phyloP scores from a whole-genome alignment of 2,329 filamentous ascomycete species.

The Aspergillus tubingensis region DNA sequence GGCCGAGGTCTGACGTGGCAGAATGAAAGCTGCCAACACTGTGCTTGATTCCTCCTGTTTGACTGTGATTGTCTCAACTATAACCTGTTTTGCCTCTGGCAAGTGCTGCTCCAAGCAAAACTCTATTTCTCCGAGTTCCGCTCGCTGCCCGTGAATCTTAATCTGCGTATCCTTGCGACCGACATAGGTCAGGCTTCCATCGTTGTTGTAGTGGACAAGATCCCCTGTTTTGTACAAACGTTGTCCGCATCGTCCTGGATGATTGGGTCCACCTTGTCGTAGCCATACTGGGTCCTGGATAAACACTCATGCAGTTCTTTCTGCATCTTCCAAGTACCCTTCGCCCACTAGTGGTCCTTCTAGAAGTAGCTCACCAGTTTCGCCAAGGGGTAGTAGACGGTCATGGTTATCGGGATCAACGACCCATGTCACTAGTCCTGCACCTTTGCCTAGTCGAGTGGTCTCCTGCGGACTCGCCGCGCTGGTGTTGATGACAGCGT shows the following conservation, averaged over 20 bases:
- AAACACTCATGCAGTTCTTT: neutral
- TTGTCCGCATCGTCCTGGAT: neutral
- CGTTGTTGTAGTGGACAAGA: neutral
- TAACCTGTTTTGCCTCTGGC: neutral
- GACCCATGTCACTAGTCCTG: neutral
- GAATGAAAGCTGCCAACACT: neutral
- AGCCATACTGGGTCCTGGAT: neutral
- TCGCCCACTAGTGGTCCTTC: conserved; percentile 2
- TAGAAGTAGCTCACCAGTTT: conserved; percentile 3
- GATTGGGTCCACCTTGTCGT: neutral
- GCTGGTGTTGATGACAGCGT: neutral
- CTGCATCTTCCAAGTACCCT: neutral
- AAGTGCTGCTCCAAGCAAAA: neutral
- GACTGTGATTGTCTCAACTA: neutral
- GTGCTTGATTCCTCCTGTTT: neutral
- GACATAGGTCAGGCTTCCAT: neutral
- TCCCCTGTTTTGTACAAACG: neutral
- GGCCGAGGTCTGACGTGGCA: no score
- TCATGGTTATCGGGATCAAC: neutral
- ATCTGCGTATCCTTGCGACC: neutral
- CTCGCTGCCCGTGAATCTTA: neutral
- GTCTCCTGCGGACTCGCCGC: neutral
- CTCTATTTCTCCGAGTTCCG: neutral
- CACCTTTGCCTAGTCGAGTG: neutral
- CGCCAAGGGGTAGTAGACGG: neutral